phyloP scores from a whole-genome alignment of 805 yeast genomes.

The Starmerella vaccinii region DNA sequence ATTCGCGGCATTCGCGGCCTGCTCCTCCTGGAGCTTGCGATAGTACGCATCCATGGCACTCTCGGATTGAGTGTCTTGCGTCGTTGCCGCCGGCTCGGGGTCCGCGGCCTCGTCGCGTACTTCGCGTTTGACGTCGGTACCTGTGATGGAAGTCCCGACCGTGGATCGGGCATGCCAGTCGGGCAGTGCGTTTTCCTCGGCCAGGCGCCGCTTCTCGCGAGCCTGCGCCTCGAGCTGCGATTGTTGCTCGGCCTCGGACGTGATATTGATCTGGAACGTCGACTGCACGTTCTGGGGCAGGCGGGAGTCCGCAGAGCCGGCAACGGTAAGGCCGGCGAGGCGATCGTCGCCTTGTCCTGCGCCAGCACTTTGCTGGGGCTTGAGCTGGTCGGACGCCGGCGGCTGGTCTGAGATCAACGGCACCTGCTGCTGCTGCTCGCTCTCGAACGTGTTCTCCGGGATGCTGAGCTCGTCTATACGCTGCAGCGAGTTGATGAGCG shows the following conservation, averaged over 20 bases:
- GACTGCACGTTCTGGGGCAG: conserved; percentile 44
- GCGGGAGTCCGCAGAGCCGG: conserved; percentile 26
- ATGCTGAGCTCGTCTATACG: conserved; percentile 68
- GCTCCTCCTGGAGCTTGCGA: conserved; percentile 24
- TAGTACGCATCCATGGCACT: conserved; percentile 27
- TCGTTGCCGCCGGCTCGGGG: not conserved
- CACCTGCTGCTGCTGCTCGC: conserved; percentile 66
- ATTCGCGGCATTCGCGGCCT: conserved; percentile 13
- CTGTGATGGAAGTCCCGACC: conserved; percentile 43
- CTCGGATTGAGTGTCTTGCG: conserved; percentile 3
- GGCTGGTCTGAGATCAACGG: conserved; percentile 36
- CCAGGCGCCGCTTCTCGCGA: conserved; percentile 56
- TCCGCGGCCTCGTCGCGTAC: not conserved
- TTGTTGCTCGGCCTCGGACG: conserved; percentile 75
- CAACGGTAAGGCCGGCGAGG: conserved; percentile 21
- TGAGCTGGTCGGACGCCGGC: conserved; percentile 18
- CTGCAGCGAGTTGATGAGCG: conserved; percentile 71
- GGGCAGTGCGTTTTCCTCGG: conserved; percentile 90
- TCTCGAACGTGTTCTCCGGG: conserved; percentile 84
- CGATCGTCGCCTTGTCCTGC: conserved; percentile 2
- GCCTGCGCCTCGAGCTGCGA: conserved; percentile 55
- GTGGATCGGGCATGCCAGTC: conserved; percentile 93
- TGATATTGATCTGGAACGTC: conserved; percentile 76
- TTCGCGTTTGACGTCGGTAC: not conserved
- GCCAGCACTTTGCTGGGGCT: conserved; percentile 12